A percentile compares a stretch with the other conserved stretches of the same genome.
Evolutionary conservation across 2,329 filamentous ascomycete genomes (phyloP).

Genomic region (Neopestalotiopsis sp.): DNA sequence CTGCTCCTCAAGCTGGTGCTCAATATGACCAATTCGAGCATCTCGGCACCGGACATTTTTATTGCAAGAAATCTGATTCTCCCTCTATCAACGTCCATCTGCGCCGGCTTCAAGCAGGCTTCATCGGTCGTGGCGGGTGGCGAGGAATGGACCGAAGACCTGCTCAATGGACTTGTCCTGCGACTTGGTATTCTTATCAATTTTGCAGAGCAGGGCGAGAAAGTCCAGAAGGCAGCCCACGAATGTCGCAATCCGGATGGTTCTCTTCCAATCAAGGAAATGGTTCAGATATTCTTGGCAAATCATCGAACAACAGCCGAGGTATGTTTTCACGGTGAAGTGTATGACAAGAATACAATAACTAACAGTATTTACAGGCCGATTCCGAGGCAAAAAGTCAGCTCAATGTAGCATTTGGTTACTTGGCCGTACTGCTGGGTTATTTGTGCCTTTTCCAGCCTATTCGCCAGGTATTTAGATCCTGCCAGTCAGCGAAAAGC

Average conservation of each 20-base stretch:
- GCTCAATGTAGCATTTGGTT: slow-evolving; percentile 84
- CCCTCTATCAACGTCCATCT: slow-evolving; percentile 54
- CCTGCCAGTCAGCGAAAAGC: slow-evolving; percentile 48
- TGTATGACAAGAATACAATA: neutral
- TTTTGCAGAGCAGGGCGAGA: slow-evolving; percentile 77
- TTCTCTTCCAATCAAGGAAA: slow-evolving; percentile 57
- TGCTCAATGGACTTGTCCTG: slow-evolving; percentile 76
- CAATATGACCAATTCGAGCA: slow-evolving; percentile 85
- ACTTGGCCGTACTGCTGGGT: slow-evolving; percentile 82
- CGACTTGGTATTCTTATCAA: slow-evolving; percentile 87
- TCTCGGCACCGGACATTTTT: slow-evolving; percentile 71
- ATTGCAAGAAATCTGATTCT: slow-evolving; percentile 62
- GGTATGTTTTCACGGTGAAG: slow-evolving; percentile 55
- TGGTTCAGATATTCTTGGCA: slow-evolving; percentile 71
- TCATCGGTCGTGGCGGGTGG: slow-evolving; percentile 53
- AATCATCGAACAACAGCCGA: slow-evolving; percentile 70
- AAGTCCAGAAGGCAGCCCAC: slow-evolving; percentile 58
- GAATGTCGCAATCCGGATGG: slow-evolving; percentile 40
- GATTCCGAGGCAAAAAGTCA: slow-evolving; percentile 77
- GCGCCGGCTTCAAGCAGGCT: slow-evolving; percentile 55
- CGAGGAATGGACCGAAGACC: slow-evolving; percentile 53
- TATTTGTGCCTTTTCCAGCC: slow-evolving; percentile 71
- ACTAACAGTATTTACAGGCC: slow-evolving; percentile 50
- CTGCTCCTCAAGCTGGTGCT: slow-evolving; percentile 74
- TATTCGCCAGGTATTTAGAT: slow-evolving; percentile 49